Percentiles rank a stretch among this genome's conserved stretches.
phyloP scores from a whole-genome alignment of 495 filamentous ascomycete species.

The Aspergillus avenaceus region DNA sequence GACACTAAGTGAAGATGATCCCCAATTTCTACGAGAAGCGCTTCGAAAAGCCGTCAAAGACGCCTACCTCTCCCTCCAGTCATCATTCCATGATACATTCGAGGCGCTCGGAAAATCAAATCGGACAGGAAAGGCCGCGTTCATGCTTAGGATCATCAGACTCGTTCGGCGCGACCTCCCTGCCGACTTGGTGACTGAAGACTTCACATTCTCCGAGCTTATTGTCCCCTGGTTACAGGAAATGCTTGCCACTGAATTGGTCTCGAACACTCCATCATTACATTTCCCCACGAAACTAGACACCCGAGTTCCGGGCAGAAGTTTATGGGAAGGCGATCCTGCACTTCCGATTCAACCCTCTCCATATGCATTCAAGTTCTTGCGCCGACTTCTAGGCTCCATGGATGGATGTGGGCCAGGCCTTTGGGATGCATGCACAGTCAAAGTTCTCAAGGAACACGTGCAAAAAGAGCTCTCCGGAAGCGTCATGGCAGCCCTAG shows the following conservation, averaged over 20 bases:
- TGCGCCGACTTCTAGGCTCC: slow-evolving; percentile 56
- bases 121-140: slow-evolving; percentile 56
- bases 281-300: slow-evolving; percentile 3
- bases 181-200: slow-evolving; percentile 27
- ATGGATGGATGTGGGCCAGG: slow-evolving; percentile 74
- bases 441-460: slow-evolving; percentile 55
- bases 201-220: slow-evolving; percentile 35
- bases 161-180: slow-evolving; percentile 68
- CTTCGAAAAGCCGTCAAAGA: slow-evolving; percentile 52
- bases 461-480: slow-evolving; percentile 36
- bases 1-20: slow-evolving; percentile 69
- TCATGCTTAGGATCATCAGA: slow-evolving; percentile 71
- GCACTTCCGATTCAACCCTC: slow-evolving; percentile 79
- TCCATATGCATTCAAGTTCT: slow-evolving; percentile 66
- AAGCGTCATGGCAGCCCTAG: slow-evolving; percentile 16
- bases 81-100: slow-evolving; percentile 46
- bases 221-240: slow-evolving; percentile 57
- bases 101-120: slow-evolving; percentile 36
- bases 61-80: slow-evolving; percentile 57
- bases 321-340: slow-evolving; percentile 76
- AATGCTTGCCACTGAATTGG: slow-evolving; percentile 41
- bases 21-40: slow-evolving; percentile 55
- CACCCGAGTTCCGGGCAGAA: slow-evolving; percentile 38
- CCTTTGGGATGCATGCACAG: slow-evolving; percentile 75
- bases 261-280: slow-evolving; percentile 11